Evolutionary conservation across 176 grass and related monocot genomes (phyloP).

Genomic region (Musa beccarii): DNA sequence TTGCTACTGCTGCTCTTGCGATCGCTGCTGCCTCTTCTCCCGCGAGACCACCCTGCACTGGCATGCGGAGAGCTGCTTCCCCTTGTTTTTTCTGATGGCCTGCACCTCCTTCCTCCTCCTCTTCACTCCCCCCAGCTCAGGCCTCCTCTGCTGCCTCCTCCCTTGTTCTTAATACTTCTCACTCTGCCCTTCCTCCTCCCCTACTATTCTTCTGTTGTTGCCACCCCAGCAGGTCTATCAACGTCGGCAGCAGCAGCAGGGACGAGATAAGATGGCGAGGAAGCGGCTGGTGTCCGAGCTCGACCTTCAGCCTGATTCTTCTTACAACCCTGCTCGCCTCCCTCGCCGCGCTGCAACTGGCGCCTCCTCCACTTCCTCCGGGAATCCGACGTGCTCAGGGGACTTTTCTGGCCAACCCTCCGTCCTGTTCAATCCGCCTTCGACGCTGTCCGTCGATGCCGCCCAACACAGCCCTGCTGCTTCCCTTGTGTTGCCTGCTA

Average conservation of each 20-base stretch:
- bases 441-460: background rate
- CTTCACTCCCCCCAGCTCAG: background rate
- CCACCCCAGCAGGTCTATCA: background rate
- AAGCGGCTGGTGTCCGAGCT: conserved; percentile 70
- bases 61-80: conserved; percentile 9
- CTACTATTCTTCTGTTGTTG: background rate
- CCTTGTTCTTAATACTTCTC: background rate
- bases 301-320: conserved; percentile 33
- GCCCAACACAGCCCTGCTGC: background rate
- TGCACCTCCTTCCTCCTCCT: conserved; percentile 7
- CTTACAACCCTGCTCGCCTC: conserved; percentile 25
- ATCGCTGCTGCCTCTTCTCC: background rate
- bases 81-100: conserved; percentile 26
- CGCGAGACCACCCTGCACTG: background rate
- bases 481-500: conserved; percentile 15
- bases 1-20: background rate
- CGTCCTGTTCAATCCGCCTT: conserved; percentile 14
- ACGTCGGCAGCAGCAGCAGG: background rate
- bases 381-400: background rate
- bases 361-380: background rate
- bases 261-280: conserved; percentile 46
- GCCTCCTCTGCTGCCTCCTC: background rate
- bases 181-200: background rate
- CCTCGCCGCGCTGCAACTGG: conserved; percentile 21
- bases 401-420: conserved; percentile 6